Base-by-base conservation (phyloP, 75 land plant genomes). In the Adiantum capillusveneris region DNA sequence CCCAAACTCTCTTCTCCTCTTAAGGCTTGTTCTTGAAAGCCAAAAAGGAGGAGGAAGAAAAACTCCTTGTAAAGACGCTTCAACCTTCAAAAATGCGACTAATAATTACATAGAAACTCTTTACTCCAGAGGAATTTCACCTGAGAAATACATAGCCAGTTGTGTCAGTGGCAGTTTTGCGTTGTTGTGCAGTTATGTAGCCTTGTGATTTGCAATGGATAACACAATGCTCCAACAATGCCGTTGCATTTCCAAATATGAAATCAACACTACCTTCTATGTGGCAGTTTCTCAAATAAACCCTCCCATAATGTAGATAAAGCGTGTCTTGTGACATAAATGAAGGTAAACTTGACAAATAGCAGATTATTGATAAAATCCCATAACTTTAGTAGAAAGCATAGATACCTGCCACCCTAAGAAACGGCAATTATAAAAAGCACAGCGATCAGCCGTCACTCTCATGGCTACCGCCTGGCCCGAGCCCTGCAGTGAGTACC, bases 231-330 rank as follows among this genome's bases (percentile, higher is more conserved):
- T 69, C 71, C 24, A 69, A 53, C 37, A 69, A 54, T 62, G 58
- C 58, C 0, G 71, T 69, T 39, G 71, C 71, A 37, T 69, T 31
- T 36, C 68, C 71, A 63, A 69, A 69, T 12, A 64, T 64, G 41
- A 69, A 69, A 26, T 64, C 67, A 20, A 63, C 66, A 18, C 71
- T 69, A 20, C 71, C 71, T 63, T 69, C 68, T 24, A 53, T 69
- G 20, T 63, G 51, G 22, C 71, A 69, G 26, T 69, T 69, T 41
- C 67, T 37, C 22, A 69, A 63, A 27, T 63, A 69, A 0, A 51
- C 58, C 68, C 69, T 64, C 27, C 68, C 71, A 54, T 37, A 34
- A 18, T 69, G 71, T 14, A 69, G 70, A 65, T 64, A 69, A 6
- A 58, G 58, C 13, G 71, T 69, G 36, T 69, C 71, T 56, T 67